phyloP scores from a whole-genome alignment of 805 yeast genomes.

The Candida arabinofermentans region DNA sequence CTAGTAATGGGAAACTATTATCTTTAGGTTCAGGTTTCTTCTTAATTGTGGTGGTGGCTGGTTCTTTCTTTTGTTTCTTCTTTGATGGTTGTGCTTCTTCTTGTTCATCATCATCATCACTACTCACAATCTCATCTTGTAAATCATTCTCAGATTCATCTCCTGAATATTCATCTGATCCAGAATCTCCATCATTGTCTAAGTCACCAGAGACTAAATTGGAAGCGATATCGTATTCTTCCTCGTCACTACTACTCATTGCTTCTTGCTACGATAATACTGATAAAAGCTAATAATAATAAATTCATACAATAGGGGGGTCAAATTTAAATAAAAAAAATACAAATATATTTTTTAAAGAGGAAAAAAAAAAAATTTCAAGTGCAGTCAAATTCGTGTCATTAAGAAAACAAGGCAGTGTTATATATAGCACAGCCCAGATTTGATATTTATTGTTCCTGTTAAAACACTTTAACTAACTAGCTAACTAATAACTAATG shows the following conservation, averaged over 20 bases:
- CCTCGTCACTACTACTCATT: conserved; percentile 33
- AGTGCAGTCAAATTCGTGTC: no score
- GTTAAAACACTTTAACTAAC: no score
- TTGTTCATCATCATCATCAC: conserved; percentile 45
- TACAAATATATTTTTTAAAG: no score
- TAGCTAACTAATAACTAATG: neutral
- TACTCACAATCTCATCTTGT: conserved; percentile 51
- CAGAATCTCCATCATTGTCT: conserved; percentile 15
- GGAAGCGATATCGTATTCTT: conserved; percentile 59
- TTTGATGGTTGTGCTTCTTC: conserved; percentile 25
- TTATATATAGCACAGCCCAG: no score
- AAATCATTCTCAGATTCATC: conserved; percentile 29
- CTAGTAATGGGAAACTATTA: conserved; percentile 36
- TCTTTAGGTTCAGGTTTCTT: conserved; percentile 10
- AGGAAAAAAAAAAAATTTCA: conserved; percentile 11
- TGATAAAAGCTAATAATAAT: neutral
- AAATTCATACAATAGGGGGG: neutral
- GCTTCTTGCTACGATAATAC: neutral
- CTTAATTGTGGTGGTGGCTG: conserved; percentile 13
- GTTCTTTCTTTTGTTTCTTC: conserved; percentile 29
- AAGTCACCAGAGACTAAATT: conserved; percentile 45
- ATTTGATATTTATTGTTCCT: no score
- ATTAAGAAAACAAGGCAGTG: no score
- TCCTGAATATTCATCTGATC: conserved; percentile 18
- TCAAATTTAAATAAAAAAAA: neutral